A percentile compares a stretch with the other conserved stretches of the same genome.
Evolutionary conservation across 1,139 yeast species (phyloP).

Genomic region (Petasospora rhodanensis): DNA sequence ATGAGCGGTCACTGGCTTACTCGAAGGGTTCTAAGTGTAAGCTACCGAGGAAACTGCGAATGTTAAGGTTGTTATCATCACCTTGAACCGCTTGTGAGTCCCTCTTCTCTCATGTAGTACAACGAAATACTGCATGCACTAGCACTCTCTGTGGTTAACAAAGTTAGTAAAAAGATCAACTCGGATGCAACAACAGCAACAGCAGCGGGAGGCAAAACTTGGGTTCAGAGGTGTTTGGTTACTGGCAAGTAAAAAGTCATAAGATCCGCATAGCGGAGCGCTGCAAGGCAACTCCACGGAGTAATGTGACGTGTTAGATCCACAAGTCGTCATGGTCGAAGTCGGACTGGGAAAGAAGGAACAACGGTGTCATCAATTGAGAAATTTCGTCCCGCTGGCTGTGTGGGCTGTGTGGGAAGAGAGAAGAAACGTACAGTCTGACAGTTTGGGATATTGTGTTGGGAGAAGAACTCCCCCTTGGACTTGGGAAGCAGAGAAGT

Average conservation of each 20-base stretch:
- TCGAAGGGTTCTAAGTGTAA: slow-evolving; percentile 76
- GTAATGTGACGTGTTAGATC: slow-evolving; percentile 32
- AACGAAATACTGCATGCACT: slow-evolving; percentile 6
- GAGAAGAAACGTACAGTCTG: no score
- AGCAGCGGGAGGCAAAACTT: slow-evolving; percentile 1
- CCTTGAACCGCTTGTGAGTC: slow-evolving; percentile 26
- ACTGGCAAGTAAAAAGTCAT: slow-evolving; percentile 84
- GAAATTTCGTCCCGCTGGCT: neutral
- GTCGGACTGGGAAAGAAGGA: slow-evolving; percentile 86
- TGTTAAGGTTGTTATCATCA: slow-evolving; percentile 82
- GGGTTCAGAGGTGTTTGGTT: slow-evolving; percentile 50
- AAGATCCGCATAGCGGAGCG: slow-evolving; percentile 15
- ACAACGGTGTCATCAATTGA: slow-evolving; percentile 38
- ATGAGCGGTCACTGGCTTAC: slow-evolving; percentile 80
- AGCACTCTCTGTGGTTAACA: slow-evolving; percentile 18
- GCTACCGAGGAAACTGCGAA: slow-evolving; percentile 97
- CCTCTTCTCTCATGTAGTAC: neutral
- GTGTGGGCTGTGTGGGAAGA: neutral
- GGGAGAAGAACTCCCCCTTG: no score
- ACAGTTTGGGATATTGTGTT: no score
- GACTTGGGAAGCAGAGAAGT: no score
- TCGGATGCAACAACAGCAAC: neutral
- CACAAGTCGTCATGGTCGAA: slow-evolving; percentile 91
- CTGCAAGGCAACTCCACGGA: slow-evolving; percentile 13
- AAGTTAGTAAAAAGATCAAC: slow-evolving; percentile 7